Base-by-base conservation (phyloP, 2,329 filamentous ascomycete species). In the Fusarium sarcochroum region DNA sequence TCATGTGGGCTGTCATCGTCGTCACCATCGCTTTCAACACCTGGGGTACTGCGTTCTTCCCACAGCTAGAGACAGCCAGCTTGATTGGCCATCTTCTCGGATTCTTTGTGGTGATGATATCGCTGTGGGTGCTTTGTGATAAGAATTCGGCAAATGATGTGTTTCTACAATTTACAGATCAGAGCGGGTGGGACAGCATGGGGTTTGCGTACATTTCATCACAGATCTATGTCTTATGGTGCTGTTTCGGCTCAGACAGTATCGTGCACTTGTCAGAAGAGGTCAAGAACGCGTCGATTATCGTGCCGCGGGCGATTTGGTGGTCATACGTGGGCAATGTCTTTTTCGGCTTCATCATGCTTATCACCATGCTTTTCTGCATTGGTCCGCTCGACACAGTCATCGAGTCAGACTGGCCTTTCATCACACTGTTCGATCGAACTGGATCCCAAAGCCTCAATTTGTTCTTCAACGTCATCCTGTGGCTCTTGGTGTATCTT, bases 331-430 rank as follows among this genome's bases (percentile, higher is more conserved):
- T 63, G 0, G 63, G 63, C 0, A 66, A 67, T 1, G 63, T 67
- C 3, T 49, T 51, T 13, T 67, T 66, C 0, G 63, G 63, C 1
- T 67, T 66, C 37, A 34, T 67, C 7, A 66, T 66, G 63, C 57
- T 66, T 1, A 63, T 66, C 4, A 66, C 63, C 2, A 66, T 66
- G 63, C 63, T 66, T 4, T 66, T 67, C 21, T 66, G 63, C 42
- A 66, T 66, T 4, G 63, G 63, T 1, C 63, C 63, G 4, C 51
- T 66, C 5, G 56, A 66, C 17, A 2, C 46, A 0, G 40, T 66
- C 10, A 48, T 63, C 1, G 63, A 38, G 13, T 50, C 63, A 5
- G 63, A 66, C 5, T 66, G 63, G 63, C 63, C 63, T 1, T 66
- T 66, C 0, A 66, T 66, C 7, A 47, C 57, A 0, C 38, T 66